A percentile compares a stretch with the other conserved stretches of the same genome.
Conservation (phyloP, 768 basidiomycete genomes). For the Nidularia sp. region DNA sequence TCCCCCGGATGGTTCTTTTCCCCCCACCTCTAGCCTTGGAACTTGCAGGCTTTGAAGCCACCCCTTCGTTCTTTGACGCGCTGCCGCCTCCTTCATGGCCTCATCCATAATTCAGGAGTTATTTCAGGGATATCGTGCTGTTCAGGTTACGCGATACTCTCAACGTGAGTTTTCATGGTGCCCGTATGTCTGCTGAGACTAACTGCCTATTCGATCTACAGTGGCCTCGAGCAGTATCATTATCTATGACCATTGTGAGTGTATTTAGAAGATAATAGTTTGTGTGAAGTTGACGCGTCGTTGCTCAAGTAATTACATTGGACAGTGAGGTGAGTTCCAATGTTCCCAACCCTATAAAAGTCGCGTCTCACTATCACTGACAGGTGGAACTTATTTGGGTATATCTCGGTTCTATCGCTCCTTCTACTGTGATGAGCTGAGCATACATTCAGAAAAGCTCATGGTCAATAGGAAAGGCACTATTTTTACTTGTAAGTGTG, state of each 20-base stretch:
- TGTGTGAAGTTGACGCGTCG: not conserved
- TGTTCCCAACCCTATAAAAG: slow-evolving; percentile 2
- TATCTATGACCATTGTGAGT: slow-evolving; percentile 50
- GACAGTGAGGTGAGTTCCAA: slow-evolving; percentile 41
- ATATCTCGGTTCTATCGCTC: not conserved
- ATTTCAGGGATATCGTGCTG: slow-evolving; percentile 13
- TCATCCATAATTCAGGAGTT: not conserved
- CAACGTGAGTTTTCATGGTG: slow-evolving; percentile 26
- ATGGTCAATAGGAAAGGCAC: slow-evolving; percentile 51
- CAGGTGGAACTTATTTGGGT: slow-evolving; percentile 58
- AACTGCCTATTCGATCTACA: slow-evolving; percentile 12
- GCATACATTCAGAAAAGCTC: slow-evolving; percentile 34
- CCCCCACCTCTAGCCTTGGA: not conserved
- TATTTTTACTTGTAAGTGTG: slow-evolving; percentile 48
- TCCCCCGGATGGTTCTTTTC: not conserved
- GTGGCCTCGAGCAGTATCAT: slow-evolving; percentile 51
- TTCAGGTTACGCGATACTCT: slow-evolving; percentile 38
- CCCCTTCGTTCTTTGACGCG: not conserved
- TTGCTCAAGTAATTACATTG: slow-evolving; percentile 40
- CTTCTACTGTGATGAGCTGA: not conserved
- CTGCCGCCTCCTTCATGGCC: not conserved
- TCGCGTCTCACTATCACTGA: not conserved
- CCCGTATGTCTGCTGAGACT: not conserved
- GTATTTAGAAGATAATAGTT: not conserved
- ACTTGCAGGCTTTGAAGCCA: not conserved